Base-by-base conservation (phyloP, 371 early-diverging fungal genomes). In the Mucor irregularis region DNA sequence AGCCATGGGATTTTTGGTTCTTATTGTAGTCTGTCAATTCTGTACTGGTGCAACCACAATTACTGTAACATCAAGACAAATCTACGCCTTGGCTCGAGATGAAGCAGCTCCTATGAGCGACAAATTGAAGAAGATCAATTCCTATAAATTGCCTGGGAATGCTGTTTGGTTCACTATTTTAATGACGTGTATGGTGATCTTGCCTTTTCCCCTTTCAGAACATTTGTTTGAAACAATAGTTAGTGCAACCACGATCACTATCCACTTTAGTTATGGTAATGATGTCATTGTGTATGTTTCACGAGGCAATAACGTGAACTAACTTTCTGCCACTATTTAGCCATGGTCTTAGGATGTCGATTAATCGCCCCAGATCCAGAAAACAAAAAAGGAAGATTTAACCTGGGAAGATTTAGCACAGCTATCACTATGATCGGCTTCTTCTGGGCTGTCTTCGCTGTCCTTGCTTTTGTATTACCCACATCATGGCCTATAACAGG, bases 51-150 rank as follows among this genome's bases (percentile, higher is more conserved):
- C 75, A 4, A 77, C 81, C 7, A 67, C 85, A 22, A 62, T 66
- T 28, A 80, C 67, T 35, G 64, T 81, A 6, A 80, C 81, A 45
- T 84, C 86, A 6, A 76, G 88, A 34, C 83, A 83, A 75, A 68
- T 88, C 28, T 90, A 84, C 59, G 86, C 88, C 14, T 75, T 89
- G 38, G 83, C 89, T 28, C 77, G 89, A 51, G 88, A 87, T 62
- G 76, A 80, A 21, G 87, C 76, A 3, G 62, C 70, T 21, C 63
- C 84, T 40, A 51, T 74, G 64, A 56, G 71, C 45, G 42, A 44
- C 2, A 25, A 19, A 26, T 58, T 77, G 42, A 60, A 57, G 13
- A 59, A 59, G 10, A 56, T 81, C 45, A 74, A 81, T 25, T 11
- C 33, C 38, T 54, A 64, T 59, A 61, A 28, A 21, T 31, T 71